Percentiles rank a stretch among this genome's conserved stretches.
Evolutionary conservation across 345 rosid species (phyloP).

Genomic region (Hibiscus tridactylites): DNA sequence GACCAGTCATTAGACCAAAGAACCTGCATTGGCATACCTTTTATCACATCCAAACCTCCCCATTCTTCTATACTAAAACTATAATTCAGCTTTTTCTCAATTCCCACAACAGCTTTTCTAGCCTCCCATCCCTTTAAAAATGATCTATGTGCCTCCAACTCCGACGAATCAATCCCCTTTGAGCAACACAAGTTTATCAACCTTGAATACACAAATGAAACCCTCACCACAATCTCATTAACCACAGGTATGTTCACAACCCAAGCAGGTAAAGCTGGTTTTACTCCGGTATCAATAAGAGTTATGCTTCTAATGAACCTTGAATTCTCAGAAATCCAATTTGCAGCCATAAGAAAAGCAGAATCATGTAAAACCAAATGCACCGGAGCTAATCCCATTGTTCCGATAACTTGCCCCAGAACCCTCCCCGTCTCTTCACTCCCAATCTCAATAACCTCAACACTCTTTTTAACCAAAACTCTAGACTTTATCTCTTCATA

Average conservation of each 20-base stretch:
- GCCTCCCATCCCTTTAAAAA: constrained; percentile 70
- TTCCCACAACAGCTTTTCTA: constrained; percentile 48
- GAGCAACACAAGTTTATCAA: constrained; percentile 55
- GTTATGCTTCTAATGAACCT: constrained; percentile 52
- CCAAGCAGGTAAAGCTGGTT: constrained; percentile 67
- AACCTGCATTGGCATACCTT: constrained; percentile 56
- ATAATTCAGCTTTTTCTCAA: constrained; percentile 54
- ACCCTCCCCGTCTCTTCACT: constrained; percentile 60
- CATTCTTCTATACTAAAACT: constrained; percentile 73
- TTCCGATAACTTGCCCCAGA: constrained; percentile 60
- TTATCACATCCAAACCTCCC: constrained; percentile 53
- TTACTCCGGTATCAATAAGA: constrained; percentile 55
- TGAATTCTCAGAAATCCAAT: constrained; percentile 62
- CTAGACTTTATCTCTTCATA: constrained; percentile 47
- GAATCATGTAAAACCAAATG: constrained; percentile 91
- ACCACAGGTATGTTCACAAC: constrained; percentile 45
- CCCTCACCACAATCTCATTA: constrained; percentile 49
- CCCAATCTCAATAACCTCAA: constrained; percentile 48
- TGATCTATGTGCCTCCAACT: constrained; percentile 59
- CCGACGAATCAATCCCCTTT: constrained; percentile 34
- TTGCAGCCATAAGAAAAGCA: constrained; percentile 59
- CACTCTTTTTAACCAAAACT: constrained; percentile 32
- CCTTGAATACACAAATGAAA: constrained; percentile 32
- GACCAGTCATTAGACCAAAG: constrained; percentile 75
- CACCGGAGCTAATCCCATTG: constrained; percentile 66